Base-by-base conservation (phyloP, 108 stramenopile species). In the Cyclostephanos invisitatus region DNA sequence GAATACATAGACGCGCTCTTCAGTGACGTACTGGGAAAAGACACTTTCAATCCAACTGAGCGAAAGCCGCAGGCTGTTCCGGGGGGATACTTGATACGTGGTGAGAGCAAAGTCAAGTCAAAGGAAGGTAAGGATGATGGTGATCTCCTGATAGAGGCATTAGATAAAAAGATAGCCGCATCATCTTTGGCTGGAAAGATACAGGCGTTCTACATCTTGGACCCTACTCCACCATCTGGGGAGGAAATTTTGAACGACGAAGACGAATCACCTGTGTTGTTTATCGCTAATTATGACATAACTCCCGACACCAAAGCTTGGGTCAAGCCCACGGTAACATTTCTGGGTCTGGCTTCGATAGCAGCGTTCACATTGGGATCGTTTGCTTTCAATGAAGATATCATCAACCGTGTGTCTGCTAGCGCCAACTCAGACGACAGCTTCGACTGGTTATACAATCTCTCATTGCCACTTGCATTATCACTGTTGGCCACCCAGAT, bases 41-140 rank as follows among this genome's bases (percentile, higher is more conserved):
- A 82, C 38, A 70, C 70, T 5, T 91, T 86, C 36, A 85, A 83
- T 74, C 86, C 87, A 6, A 61, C 9, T 32, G 75, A 74, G 24
- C 74, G 83, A 28, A 89, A 91, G 64, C 90, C 87, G 5, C 85
- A 89, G 62, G 48, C 70, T 24, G 81, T 91, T 32, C 70, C 84
- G 17, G 90, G 90, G 29, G 90, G 90, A 54, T 91, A 80, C 54
- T 77, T 89, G 46, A 81, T 91, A 21, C 81, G 87, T 8, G 90
- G 90, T 17, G 63, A 60, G 32, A 77, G 68, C 22, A 76, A 48
- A 59, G 63, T 61, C 56, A 57, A 57, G 17, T n/a, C 27, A 28
- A 17, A 57, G 24, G 56, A n/a, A 14, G 56, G 29, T 3, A 25
- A 11, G 27, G 66, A 58, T 50, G 63, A 74, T n/a, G 80, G 68